Evolutionary conservation across 306 rosid genomes (phyloP), one percentile per base, ranked within the genome.

Genomic region (Alnus rubra): DNA sequence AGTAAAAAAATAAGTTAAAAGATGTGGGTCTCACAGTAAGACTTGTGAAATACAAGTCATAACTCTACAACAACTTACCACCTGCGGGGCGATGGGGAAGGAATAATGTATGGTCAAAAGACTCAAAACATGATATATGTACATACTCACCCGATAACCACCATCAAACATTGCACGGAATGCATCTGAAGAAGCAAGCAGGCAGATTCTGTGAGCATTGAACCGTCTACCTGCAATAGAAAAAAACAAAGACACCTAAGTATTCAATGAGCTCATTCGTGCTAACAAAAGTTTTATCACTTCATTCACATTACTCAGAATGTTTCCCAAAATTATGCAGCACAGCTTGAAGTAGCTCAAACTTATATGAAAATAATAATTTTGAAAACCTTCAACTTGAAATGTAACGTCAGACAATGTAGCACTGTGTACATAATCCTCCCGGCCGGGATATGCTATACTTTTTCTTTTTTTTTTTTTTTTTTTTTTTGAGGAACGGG

Each of bases 91-190:
- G 73, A 49, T 30, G 51, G 74, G 69, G 62, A 53, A 47, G 48
- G 15, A 59, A 76, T 60, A 71, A 33, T 67, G 45, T 19, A 50
- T 47, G 68, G 47, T n/a, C n/a, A n/a, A n/a, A n/a, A n/a, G n/a
- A n/a, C n/a, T 19, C 44, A 52, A 54, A n/a, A 70, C 73, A 73
- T 9, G 52, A 64, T 5, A 44, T 62, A 76, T 16, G 79, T n/a
- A n/a, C n/a, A n/a, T n/a, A n/a, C 97, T 90, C 88, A 95, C 99
- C 91, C 98, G 90, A 78, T 95, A 95, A 80, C 98, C 99, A 78
- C 99, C 99, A 77, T 95, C 99, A 86, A 95, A 95, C 99, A 95
- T 95, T 19, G 99, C 99, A 65, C 97, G 99, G 81, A 95, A 95
- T 58, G 97, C 94, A 88, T 93, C 99, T 15, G 99, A 95, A 58